phyloP scores from a whole-genome alignment of 2,329 filamentous ascomycete genomes.

The Westerdykella aurantiaca region DNA sequence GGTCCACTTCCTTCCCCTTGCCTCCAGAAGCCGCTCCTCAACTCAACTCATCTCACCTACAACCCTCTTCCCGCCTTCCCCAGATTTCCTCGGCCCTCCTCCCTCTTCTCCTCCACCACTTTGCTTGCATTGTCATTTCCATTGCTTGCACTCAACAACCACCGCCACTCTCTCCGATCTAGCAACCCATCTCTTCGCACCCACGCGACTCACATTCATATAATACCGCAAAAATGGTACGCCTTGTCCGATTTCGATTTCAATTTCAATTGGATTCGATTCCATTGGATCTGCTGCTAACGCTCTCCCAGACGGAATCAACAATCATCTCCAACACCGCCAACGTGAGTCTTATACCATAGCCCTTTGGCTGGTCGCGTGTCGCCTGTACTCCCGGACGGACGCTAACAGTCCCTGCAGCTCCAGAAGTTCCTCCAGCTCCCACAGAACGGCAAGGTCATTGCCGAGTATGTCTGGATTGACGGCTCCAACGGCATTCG shows the following conservation, averaged over 20 bases:
- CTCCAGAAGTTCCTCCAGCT: slow-evolving; percentile 88
- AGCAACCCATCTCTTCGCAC: slow-evolving; percentile 3
- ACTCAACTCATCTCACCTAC: slow-evolving; percentile 4
- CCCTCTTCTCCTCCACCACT: background rate
- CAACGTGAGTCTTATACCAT: slow-evolving; percentile 37
- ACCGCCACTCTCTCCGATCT: too few species aligned
- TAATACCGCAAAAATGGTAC: slow-evolving; percentile 30
- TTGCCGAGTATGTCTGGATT: slow-evolving; percentile 97
- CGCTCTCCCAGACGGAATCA: slow-evolving; percentile 32
- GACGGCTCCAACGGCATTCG: slow-evolving; percentile 76
- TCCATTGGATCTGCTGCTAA: slow-evolving; percentile 7
- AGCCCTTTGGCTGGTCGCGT: slow-evolving; percentile 8
- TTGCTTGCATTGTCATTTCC: background rate
- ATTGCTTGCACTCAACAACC: background rate
- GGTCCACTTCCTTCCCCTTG: background rate
- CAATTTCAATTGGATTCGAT: background rate
- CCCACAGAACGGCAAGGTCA: slow-evolving; percentile 80
- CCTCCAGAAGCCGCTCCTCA: slow-evolving; percentile 7
- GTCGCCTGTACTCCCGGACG: background rate
- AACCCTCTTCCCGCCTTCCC: slow-evolving; percentile 8
- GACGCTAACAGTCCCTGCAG: slow-evolving; percentile 45
- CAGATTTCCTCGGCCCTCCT: slow-evolving; percentile 1
- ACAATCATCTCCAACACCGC: slow-evolving; percentile 44
- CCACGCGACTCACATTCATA: slow-evolving; percentile 8
- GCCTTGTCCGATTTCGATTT: slow-evolving; percentile 1